phyloP scores from a whole-genome alignment of 441 rosid genomes.

The Euphorbia celastroides region DNA sequence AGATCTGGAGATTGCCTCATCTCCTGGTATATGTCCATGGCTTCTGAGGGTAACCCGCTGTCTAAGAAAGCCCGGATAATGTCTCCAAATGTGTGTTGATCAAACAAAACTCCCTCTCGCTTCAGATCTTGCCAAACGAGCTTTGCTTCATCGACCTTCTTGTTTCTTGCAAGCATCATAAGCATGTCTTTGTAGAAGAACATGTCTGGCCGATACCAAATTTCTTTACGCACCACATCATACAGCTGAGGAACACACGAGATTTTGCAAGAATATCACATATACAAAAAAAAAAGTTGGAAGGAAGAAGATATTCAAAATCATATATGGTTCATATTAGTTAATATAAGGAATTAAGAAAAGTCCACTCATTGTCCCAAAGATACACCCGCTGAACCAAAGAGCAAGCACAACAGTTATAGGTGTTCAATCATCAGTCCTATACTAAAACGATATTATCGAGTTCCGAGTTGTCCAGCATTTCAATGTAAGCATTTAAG shows the following conservation, averaged over 20 bases:
- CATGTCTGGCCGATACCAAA: constrained; percentile 95
- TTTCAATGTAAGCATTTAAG: neutral
- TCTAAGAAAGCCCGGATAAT: constrained; percentile 68
- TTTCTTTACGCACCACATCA: constrained; percentile 75
- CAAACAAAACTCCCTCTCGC: constrained; percentile 71
- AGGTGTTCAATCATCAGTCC: neutral
- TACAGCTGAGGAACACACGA: constrained; percentile 45
- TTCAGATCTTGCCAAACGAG: constrained; percentile 78
- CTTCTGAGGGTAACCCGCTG: constrained; percentile 52
- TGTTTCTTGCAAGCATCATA: constrained; percentile 88
- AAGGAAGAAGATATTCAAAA: neutral
- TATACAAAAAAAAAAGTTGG: neutral
- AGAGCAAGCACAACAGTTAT: too few relatives aligned
- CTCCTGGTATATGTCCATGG: constrained; percentile 71
- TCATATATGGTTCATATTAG: neutral
- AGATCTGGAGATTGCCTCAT: constrained; percentile 86
- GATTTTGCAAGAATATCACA: neutral
- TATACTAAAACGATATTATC: neutral
- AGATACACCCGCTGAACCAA: neutral
- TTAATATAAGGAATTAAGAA: neutral
- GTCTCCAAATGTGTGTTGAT: constrained; percentile 89
- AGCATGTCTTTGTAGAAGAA: constrained; percentile 90
- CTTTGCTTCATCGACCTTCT: constrained; percentile 50
- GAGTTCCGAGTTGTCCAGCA: neutral
- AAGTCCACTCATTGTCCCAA: neutral